A percentile compares a stretch with the other conserved stretches of the same genome.
These are phyloP conservation scores for Microcyclosporella mali DNA, from an alignment of 2,329 filamentous ascomycete species.

Conservation along the genomic window DNA sequence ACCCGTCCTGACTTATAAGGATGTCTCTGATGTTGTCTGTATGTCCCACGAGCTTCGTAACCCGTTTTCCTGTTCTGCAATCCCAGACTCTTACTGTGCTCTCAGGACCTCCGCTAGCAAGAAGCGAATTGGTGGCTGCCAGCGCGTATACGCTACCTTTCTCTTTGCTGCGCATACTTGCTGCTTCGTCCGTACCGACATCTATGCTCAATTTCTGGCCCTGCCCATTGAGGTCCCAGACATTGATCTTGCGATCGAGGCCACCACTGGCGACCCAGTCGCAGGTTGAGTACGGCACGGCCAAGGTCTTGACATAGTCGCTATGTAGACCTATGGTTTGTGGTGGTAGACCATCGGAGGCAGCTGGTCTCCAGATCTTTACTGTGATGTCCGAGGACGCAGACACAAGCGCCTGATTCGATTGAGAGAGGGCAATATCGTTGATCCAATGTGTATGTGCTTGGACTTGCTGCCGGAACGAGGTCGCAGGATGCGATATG, in stretches of 20 bases:
- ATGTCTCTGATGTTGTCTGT: slow-evolving; percentile 92
- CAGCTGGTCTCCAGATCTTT: slow-evolving; percentile 79
- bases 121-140: slow-evolving; percentile 68
- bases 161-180: slow-evolving; percentile 59
- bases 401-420: slow-evolving; percentile 73
- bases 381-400: slow-evolving; percentile 92
- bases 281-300: slow-evolving; percentile 62
- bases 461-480: slow-evolving; percentile 59
- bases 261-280: slow-evolving; percentile 93
- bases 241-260: slow-evolving; percentile 80
- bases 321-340: slow-evolving; percentile 84
- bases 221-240: slow-evolving; percentile 87
- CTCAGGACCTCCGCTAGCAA: slow-evolving; percentile 91
- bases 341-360: slow-evolving; percentile 57
- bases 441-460: slow-evolving; percentile 97
- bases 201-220: slow-evolving; percentile 85
- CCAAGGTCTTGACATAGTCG: slow-evolving; percentile 94
- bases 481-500: slow-evolving; percentile 38
- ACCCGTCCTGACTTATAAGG: slow-evolving; percentile 78
- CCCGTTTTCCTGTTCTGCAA: slow-evolving; percentile 74
- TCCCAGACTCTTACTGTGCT: slow-evolving; percentile 92
- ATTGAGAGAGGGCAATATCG: slow-evolving; percentile 74
- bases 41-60: slow-evolving; percentile 95
- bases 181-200: slow-evolving; percentile 71
- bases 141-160: slow-evolving; percentile 96